phyloP scores from a whole-genome alignment of 2,329 filamentous ascomycete species.

The Teratosphaeria nubilosa region DNA sequence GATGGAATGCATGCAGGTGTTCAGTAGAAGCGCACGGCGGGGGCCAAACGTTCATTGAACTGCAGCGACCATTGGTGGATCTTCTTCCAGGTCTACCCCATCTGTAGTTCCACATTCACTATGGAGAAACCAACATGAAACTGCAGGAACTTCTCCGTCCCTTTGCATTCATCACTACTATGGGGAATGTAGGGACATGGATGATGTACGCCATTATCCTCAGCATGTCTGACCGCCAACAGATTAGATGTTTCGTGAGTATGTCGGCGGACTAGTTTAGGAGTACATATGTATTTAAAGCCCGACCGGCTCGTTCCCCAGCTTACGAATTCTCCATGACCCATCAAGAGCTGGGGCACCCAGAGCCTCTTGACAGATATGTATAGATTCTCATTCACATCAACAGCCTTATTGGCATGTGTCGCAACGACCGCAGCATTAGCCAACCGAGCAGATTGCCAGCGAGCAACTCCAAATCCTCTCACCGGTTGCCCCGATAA shows the following conservation, averaged over 20 bases:
- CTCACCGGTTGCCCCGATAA: conserved; percentile 30
- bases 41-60: not conserved
- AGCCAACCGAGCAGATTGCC: conserved; percentile 19
- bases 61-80: not conserved
- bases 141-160: not conserved
- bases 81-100: not conserved
- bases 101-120: not conserved
- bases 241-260: not conserved
- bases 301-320: not conserved
- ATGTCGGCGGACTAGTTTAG: not conserved
- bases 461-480: conserved; percentile 27
- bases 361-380: not conserved
- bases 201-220: not conserved
- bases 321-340: not conserved
- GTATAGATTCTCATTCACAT: not conserved
- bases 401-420: not conserved
- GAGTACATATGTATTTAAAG: not conserved
- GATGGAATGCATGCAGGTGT: not conserved
- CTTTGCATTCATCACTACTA: not conserved
- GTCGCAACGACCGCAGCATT: not conserved
- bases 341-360: not conserved
- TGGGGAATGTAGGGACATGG: not conserved
- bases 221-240: not conserved
- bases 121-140: not conserved
- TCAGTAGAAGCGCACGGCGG: not conserved